phyloP scores from a whole-genome alignment of 306 rosid genomes.

The Inga leiocalycina region DNA sequence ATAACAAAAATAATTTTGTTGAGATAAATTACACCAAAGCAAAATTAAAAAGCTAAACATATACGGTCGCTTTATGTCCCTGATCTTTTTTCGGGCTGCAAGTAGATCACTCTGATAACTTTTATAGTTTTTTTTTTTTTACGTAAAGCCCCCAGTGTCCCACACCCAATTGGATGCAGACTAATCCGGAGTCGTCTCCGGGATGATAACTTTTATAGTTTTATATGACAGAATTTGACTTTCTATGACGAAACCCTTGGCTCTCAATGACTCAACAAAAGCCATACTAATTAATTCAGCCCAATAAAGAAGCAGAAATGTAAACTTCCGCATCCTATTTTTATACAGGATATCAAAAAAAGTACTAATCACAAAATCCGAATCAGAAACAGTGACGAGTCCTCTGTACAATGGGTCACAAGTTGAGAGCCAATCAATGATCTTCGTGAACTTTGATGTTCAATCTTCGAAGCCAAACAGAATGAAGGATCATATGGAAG shows the following conservation, averaged over 20 bases:
- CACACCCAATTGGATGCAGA: too few species aligned
- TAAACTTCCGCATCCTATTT: neutral
- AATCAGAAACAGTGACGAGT: neutral
- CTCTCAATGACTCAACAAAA: neutral
- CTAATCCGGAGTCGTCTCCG: too few species aligned
- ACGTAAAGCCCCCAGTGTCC: too few species aligned
- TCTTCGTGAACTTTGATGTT: conserved; percentile 60
- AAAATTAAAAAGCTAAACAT: neutral
- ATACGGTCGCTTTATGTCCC: neutral
- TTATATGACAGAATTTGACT: too few species aligned
- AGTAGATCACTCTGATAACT: too few species aligned
- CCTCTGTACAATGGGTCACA: neutral
- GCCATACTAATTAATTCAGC: neutral
- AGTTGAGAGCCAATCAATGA: conserved; percentile 23
- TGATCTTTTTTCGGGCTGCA: too few species aligned
- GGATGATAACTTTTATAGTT: too few species aligned
- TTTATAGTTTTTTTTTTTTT: too few species aligned
- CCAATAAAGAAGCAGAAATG: neutral
- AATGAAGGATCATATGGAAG: conserved; percentile 89
- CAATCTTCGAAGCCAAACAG: conserved; percentile 90
- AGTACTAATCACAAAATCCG: neutral
- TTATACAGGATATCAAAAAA: neutral
- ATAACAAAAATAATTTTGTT: too few species aligned
- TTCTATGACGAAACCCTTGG: neutral
- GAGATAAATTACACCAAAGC: too few species aligned